Evolutionary conservation across 495 filamentous ascomycete genomes (phyloP).

Genomic region (Ramalina intermedia): DNA sequence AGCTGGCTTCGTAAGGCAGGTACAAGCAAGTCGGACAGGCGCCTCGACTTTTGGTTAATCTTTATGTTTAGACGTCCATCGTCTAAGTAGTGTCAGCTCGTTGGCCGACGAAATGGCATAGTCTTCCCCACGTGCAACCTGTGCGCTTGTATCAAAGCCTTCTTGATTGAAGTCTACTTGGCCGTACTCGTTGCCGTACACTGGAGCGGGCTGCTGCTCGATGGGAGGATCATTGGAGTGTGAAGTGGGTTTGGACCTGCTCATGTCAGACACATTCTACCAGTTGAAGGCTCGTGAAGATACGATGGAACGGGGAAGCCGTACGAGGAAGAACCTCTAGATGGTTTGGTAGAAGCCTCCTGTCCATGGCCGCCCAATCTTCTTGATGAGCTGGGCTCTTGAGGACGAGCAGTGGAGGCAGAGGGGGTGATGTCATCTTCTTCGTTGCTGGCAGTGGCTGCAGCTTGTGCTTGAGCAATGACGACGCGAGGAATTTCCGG

Average conservation of each 20-base stretch:
- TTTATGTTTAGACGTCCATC: conserved; percentile 66
- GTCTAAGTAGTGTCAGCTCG: conserved; percentile 19
- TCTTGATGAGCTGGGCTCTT: background rate
- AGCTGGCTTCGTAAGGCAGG: conserved; percentile 50
- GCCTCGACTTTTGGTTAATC: conserved; percentile 49
- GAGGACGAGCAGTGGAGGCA: background rate
- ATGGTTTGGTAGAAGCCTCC: background rate
- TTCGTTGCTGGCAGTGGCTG: conserved; percentile 16
- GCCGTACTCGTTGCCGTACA: conserved; percentile 34
- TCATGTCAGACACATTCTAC: background rate
- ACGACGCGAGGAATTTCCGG: conserved; percentile 14
- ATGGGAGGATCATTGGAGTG: conserved; percentile 6
- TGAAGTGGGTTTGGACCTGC: background rate
- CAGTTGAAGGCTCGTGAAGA: no score
- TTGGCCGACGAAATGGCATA: background rate
- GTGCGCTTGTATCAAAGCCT: conserved; percentile 39
- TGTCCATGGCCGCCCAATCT: background rate
- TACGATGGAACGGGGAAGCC: background rate
- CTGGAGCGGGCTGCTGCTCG: conserved; percentile 29
- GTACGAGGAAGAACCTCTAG: background rate
- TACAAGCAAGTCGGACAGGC: conserved; percentile 48
- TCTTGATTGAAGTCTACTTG: conserved; percentile 34
- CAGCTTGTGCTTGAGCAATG: conserved; percentile 23
- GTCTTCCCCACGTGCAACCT: conserved; percentile 24
- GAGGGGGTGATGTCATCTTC: background rate